Evolutionary conservation across 768 basidiomycete species (phyloP).

Genomic region (Chalciporus piperatus): DNA sequence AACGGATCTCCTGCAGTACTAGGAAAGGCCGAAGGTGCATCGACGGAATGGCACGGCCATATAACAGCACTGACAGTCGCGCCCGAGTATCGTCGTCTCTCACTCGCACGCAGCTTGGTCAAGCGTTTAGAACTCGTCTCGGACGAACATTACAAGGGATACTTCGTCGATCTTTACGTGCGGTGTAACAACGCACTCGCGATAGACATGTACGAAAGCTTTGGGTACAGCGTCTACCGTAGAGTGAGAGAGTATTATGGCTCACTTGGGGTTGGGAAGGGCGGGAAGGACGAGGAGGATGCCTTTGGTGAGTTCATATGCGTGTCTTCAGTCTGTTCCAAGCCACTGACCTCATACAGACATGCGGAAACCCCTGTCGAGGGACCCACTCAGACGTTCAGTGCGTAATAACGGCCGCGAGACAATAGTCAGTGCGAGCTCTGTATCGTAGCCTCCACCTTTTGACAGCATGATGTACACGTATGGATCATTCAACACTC

Average conservation of each 20-base stretch:
- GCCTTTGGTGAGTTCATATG: constrained; percentile 72
- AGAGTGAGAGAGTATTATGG: constrained; percentile 90
- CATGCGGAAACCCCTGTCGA: constrained; percentile 73
- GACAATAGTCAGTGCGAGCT: constrained; percentile 52
- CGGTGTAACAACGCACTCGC: constrained; percentile 84
- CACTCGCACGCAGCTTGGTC: constrained; percentile 87
- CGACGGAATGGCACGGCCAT: constrained; percentile 86
- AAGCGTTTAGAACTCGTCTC: constrained; percentile 80
- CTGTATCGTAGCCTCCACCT: constrained; percentile 32
- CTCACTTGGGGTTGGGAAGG: constrained; percentile 68
- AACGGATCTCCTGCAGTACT: constrained; percentile 55
- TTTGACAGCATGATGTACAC: constrained; percentile 4
- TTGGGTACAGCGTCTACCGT: constrained; percentile 92
- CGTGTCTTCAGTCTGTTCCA: background rate
- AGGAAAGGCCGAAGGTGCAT: constrained; percentile 85
- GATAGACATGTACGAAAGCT: constrained; percentile 85
- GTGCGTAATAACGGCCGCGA: constrained; percentile 71
- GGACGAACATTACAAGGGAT: constrained; percentile 74
- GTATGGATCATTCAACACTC: background rate
- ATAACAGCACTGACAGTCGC: constrained; percentile 94
- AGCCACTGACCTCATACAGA: constrained; percentile 31
- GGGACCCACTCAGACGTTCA: constrained; percentile 59
- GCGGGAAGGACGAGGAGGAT: constrained; percentile 82
- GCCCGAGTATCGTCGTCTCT: constrained; percentile 86
- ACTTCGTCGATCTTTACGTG: constrained; percentile 96